phyloP scores from a whole-genome alignment of 345 rosid species.

The Arabidopsis thaliana region DNA sequence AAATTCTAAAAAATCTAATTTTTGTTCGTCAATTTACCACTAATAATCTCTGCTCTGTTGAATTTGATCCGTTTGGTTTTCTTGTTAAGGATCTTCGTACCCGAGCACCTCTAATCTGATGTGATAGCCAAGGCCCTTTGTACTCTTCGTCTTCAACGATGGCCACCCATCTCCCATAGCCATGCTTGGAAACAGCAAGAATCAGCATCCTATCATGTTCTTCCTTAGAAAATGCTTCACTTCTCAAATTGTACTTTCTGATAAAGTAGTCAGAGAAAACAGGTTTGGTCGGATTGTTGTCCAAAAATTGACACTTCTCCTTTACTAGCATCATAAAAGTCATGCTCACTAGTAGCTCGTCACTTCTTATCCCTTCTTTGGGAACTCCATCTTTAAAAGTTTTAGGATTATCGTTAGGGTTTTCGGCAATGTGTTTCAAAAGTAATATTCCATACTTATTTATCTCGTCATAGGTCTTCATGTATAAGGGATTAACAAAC shows the following conservation, averaged over 20 bases:
- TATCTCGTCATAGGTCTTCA: slow-evolving; percentile 75
- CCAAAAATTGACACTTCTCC: slow-evolving; percentile 51
- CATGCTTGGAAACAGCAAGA: slow-evolving; percentile 74
- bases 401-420: slow-evolving; percentile 49
- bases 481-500: slow-evolving; percentile 61
- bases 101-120: too few species aligned
- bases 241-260: slow-evolving; percentile 50
- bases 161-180: slow-evolving; percentile 81
- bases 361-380: slow-evolving; percentile 67
- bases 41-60: too few species aligned
- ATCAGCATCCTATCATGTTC: slow-evolving; percentile 72
- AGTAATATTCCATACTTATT: slow-evolving; percentile 67
- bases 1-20: too few species aligned
- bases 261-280: slow-evolving; percentile 56
- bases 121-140: not conserved
- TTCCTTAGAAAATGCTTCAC: slow-evolving; percentile 63
- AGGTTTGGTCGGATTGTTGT: slow-evolving; percentile 52
- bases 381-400: slow-evolving; percentile 89
- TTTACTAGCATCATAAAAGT: slow-evolving; percentile 57
- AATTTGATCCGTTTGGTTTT: too few species aligned
- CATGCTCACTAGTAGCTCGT: slow-evolving; percentile 68
- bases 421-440: slow-evolving; percentile 64
- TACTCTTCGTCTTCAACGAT: slow-evolving; percentile 71
- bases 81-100: too few species aligned
- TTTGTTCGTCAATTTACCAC: too few species aligned